Evolutionary conservation across 2,329 filamentous ascomycete species (phyloP), one percentile per base, ranked within the genome.

Genomic region (Aspergillus brunneoviolaceus): DNA sequence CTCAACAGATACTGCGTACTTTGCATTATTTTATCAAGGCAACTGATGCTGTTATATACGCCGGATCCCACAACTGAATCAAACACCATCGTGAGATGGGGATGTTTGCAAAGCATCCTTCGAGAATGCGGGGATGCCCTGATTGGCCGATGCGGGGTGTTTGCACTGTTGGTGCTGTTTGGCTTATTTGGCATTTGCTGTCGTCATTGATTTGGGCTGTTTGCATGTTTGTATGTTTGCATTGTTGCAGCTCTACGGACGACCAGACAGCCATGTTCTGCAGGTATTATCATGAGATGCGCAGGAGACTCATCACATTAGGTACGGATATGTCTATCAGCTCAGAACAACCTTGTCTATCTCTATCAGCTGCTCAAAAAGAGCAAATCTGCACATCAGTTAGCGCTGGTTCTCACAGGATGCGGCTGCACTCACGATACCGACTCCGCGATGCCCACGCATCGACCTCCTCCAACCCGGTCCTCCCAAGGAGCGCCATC

Each of bases 391-490:
- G 14, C 5, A 2, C 16, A 12, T 1, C 7, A 19, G 39, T 45
- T 5, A 45, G 16, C 16, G 7, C 39, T 16, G 39, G 16, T 45
- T 16, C 14, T 19, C 39, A 9, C 14, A 16, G 1, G 1, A 19
- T 3, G 16, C 6, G 16, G 7, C 5, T 7, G 16, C 16, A 27
- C 51, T 47, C 42, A 53, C 51, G 23, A n/a, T 53, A 53, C 11
- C 31, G 16, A 33, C 42, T 29, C 4, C 29, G 23, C 2, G 51
- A 53, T 12, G 35, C 35, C 51, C 51, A 53, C 9, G 14, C 35
- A 53, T 53, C 51, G 4, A 39, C 35, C 16, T n/a, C 23, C 5
- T 39, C 51, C 14, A 53, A 56, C 1, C 53, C 56, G 23, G 61
- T 59, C 14, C 39, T 21, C 19, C 27, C 14, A 33, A 49, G 59